Base-by-base conservation (phyloP, 2,329 filamentous ascomycete species). In the Colletotrichum lupini region DNA sequence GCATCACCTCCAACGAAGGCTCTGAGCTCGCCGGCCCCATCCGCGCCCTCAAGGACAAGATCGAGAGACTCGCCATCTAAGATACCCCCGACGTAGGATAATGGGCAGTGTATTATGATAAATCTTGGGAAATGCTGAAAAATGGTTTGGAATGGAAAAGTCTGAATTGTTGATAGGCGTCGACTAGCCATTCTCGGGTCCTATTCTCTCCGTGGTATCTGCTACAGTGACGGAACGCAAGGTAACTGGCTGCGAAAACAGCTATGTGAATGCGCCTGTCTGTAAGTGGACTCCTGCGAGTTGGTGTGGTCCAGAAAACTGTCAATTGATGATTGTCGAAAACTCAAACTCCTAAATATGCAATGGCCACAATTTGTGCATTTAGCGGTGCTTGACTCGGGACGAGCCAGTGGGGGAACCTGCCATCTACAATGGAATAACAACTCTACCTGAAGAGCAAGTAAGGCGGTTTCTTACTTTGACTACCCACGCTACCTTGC, bases 21-120 rank as follows among this genome's bases (percentile, higher is more conserved):
- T 94, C 91, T 80, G 95, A 98, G 84, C 88, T 98, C 74, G 94
- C 92, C 84, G 90, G 91, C 80, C 95, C 97, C 88, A 98, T 98
- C 84, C 90, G 93, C 79, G 89, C 92, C 76, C 88, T 98, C 81
- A 97, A 96, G 89, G 94, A 97, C 85, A 97, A 98, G 91, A 94
- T 98, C 68, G 96, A 98, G 90, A 91, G 95, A 79, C 90, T 98
- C 78, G 95, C 96, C 88, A 98, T 98, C 86, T 98, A 92, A 90
- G 77, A 72, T 67, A 75, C 72, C 74, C 72, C 57, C 19, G 4
- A 58, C 32, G 0, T 37, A 58, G 12, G 32, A 73, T 67, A 46
- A 49, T 55, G 57, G 70, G 53, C 35, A 42, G 63, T 52, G 37
- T 72, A 49, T 67, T 7, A 57, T 57, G 28, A 32, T 11, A 26